Percentiles rank a stretch among this genome's conserved stretches.
These are phyloP conservation scores for Coemansia erecta DNA, from an alignment of 192 early-diverging fungal genomes.

Conservation along the genomic window DNA sequence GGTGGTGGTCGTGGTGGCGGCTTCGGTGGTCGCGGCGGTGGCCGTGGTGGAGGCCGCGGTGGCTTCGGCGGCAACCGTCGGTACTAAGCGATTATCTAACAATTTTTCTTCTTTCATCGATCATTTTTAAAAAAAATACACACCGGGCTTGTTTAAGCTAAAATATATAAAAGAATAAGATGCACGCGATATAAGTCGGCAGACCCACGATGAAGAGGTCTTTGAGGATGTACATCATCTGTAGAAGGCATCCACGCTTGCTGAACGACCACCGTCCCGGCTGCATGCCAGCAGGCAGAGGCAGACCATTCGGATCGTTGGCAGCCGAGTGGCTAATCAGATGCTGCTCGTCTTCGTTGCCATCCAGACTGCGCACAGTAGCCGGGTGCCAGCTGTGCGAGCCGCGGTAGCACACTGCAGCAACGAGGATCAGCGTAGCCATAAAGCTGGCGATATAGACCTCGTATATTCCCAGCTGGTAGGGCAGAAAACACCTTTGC, in stretches of 20 bases:
- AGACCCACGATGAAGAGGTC: not conserved
- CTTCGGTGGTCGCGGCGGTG: slow-evolving; percentile 54
- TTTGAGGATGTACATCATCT: not conserved
- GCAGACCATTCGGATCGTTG: too few relatives aligned
- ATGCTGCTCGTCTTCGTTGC: not conserved
- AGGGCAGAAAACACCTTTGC: slow-evolving; percentile 63
- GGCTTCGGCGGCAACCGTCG: slow-evolving; percentile 35
- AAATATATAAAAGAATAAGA: slow-evolving; percentile 1
- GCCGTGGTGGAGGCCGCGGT: slow-evolving; percentile 52
- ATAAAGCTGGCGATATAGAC: slow-evolving; percentile 21
- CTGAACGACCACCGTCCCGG: slow-evolving; percentile 1
- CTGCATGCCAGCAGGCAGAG: not conserved
- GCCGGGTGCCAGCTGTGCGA: slow-evolving; percentile 1
- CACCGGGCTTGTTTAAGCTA: too few relatives aligned
- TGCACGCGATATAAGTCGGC: slow-evolving; percentile 1
- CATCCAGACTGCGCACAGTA: not conserved
- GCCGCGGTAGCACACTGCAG: not conserved
- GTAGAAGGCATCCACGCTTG: not conserved
- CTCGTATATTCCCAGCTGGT: slow-evolving; percentile 64
- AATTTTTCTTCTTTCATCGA: too few relatives aligned
- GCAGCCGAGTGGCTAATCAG: not conserved
- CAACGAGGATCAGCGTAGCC: slow-evolving; percentile 9
- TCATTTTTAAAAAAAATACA: too few relatives aligned
- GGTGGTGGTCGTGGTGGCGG: slow-evolving; percentile 57
- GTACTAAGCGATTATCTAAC: slow-evolving; percentile 16